A percentile compares a stretch with the other conserved stretches of the same genome.
phyloP scores from a whole-genome alignment of 768 basidiomycete species.

The Termitomyces sp. region DNA sequence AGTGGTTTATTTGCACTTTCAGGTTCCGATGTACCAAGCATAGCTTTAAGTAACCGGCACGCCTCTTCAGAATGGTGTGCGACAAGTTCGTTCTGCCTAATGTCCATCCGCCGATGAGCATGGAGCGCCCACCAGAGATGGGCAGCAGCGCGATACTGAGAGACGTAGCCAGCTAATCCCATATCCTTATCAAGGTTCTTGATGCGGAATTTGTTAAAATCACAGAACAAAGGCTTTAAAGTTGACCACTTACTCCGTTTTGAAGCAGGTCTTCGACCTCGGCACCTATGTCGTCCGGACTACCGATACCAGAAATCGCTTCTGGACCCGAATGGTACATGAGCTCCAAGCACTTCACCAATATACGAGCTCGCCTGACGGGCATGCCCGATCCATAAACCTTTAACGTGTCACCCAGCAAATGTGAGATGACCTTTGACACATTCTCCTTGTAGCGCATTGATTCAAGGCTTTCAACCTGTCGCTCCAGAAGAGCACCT shows the following conservation, averaged over 20 bases:
- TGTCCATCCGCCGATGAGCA: conserved; percentile 54
- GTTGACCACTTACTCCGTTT: conserved; percentile 35
- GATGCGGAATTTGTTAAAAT: background rate
- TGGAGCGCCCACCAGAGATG: conserved; percentile 75
- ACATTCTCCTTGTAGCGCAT: conserved; percentile 60
- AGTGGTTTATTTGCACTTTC: conserved; percentile 27
- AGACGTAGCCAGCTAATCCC: conserved; percentile 29
- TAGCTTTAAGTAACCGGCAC: conserved; percentile 42
- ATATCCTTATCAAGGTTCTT: conserved; percentile 37
- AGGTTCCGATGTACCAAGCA: conserved; percentile 23
- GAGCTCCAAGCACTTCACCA: conserved; percentile 56
- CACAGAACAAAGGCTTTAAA: background rate
- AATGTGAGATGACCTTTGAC: conserved; percentile 31
- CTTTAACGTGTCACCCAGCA: conserved; percentile 49
- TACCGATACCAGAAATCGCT: conserved; percentile 24
- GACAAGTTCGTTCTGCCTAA: conserved; percentile 44
- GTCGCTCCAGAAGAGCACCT: conserved; percentile 62
- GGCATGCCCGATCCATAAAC: conserved; percentile 55
- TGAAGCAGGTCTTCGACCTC: conserved; percentile 43
- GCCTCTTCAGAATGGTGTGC: conserved; percentile 54
- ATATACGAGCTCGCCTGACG: conserved; percentile 54
- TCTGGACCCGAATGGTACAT: conserved; percentile 36
- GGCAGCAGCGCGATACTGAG: conserved; percentile 51
- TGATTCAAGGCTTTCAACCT: conserved; percentile 53
- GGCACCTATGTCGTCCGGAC: conserved; percentile 35